A percentile compares a stretch with the other conserved stretches of the same genome.
Evolutionary conservation across 805 yeast genomes (phyloP).

Genomic region (Maudiozyma turicensis): DNA sequence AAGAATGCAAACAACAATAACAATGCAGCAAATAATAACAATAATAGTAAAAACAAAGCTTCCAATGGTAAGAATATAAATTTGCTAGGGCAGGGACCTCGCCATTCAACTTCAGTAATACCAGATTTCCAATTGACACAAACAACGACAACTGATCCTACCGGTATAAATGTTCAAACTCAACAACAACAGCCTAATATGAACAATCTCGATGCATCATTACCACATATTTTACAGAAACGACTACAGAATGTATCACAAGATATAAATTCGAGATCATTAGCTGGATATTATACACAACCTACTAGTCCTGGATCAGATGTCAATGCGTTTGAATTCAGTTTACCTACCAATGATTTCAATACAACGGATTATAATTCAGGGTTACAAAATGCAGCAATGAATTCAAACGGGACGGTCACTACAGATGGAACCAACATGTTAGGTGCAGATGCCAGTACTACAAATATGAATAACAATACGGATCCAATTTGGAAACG

Average conservation of each 20-base stretch:
- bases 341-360: background rate
- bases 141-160: background rate
- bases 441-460: background rate
- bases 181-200: conserved; percentile 1
- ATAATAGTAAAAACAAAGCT: background rate
- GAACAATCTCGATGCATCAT: conserved; percentile 16
- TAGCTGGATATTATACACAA: conserved; percentile 26
- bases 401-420: background rate
- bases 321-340: conserved; percentile 2
- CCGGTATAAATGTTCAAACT: background rate
- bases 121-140: background rate
- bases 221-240: conserved; percentile 24
- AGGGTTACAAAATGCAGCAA: background rate
- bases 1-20: conserved; percentile 1
- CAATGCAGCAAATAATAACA: too few relatives aligned
- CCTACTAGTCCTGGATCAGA: conserved; percentile 23
- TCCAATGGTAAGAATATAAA: background rate
- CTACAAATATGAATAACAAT: background rate
- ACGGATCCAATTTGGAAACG: conserved; percentile 14
- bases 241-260: conserved; percentile 20
- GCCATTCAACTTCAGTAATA: background rate
- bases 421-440: conserved; percentile 2
- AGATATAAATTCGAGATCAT: conserved; percentile 19
- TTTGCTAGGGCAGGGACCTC: background rate
- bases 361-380: background rate